phyloP scores from a whole-genome alignment of 2,329 filamentous ascomycete species.

The Pseudonectria buxi region DNA sequence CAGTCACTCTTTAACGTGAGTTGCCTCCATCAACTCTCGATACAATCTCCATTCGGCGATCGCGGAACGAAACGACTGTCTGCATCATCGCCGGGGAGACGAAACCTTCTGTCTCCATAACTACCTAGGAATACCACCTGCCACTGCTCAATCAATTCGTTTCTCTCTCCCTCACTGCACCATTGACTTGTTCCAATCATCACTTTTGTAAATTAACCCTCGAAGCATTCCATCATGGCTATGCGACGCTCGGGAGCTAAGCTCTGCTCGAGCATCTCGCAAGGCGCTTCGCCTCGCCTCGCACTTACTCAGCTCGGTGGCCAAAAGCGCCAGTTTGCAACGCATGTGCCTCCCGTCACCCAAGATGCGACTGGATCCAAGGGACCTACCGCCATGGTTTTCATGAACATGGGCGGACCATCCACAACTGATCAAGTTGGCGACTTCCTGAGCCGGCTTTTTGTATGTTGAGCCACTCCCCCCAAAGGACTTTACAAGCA shows the following conservation, averaged over 20 bases:
- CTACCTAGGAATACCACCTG: constrained; percentile 11
- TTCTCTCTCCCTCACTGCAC: constrained; percentile 2
- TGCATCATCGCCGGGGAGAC: constrained; percentile 21
- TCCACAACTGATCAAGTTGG: constrained; percentile 82
- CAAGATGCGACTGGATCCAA: constrained; percentile 64
- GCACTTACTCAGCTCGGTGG: constrained; percentile 23
- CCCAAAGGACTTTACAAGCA: constrained; percentile 1
- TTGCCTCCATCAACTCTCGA: constrained; percentile 7
- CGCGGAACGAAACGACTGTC: constrained; percentile 15
- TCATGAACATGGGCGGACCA: constrained; percentile 98
- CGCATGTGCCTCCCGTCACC: constrained; percentile 64
- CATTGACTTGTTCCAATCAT: constrained; percentile 1
- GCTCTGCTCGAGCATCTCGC: constrained; percentile 22
- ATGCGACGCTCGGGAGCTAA: constrained; percentile 24
- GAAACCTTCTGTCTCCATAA: constrained; percentile 14
- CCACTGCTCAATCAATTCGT: constrained; percentile 12
- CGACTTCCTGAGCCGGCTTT: constrained; percentile 82
- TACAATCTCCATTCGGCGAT: constrained; percentile 17
- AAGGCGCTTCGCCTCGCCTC: constrained; percentile 20
- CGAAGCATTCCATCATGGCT: constrained; percentile 21
- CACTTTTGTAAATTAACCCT: not conserved
- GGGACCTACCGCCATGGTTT: constrained; percentile 95
- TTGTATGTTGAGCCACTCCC: constrained; percentile 53
- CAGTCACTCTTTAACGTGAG: too few relatives aligned
- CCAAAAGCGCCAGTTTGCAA: constrained; percentile 30